A percentile compares a stretch with the other conserved stretches of the same genome.
Conservation (phyloP, 257 asterid species). For the Solanum chiquidenum region DNA sequence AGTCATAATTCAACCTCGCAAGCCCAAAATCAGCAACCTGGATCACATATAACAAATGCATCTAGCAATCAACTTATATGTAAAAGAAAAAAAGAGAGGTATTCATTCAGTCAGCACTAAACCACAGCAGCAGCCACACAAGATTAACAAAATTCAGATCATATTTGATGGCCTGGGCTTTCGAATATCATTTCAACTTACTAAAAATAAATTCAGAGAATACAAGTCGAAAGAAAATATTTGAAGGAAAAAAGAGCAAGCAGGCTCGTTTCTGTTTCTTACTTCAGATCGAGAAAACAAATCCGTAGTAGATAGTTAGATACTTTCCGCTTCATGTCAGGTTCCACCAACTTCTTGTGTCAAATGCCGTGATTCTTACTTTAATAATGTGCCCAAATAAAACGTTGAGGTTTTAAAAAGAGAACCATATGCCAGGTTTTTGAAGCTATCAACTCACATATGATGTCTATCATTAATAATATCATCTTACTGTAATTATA, state of each 20-base stretch:
- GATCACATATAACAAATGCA: not conserved
- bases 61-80: not conserved
- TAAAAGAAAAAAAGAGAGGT: not conserved
- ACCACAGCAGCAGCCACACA: not conserved
- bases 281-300: not conserved
- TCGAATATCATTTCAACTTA: not conserved
- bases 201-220: not conserved
- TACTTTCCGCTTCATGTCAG: not conserved
- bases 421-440: not conserved
- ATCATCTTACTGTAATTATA: not conserved
- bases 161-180: not conserved
- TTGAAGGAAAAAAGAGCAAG: not conserved
- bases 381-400: not conserved
- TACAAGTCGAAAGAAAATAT: not conserved
- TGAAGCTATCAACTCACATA: not conserved
- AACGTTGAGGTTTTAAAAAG: not conserved
- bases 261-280: not conserved
- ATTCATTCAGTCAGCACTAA: not conserved
- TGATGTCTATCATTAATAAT: not conserved
- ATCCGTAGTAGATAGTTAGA: not conserved
- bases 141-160: not conserved
- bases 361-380: not conserved
- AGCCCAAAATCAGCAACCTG: constrained; percentile 98
- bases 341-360: not conserved
- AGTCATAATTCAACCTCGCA: constrained; percentile 69